Evolutionary conservation across 495 filamentous ascomycete genomes (phyloP).

Genomic region (Astrothelium subdiscretum): DNA sequence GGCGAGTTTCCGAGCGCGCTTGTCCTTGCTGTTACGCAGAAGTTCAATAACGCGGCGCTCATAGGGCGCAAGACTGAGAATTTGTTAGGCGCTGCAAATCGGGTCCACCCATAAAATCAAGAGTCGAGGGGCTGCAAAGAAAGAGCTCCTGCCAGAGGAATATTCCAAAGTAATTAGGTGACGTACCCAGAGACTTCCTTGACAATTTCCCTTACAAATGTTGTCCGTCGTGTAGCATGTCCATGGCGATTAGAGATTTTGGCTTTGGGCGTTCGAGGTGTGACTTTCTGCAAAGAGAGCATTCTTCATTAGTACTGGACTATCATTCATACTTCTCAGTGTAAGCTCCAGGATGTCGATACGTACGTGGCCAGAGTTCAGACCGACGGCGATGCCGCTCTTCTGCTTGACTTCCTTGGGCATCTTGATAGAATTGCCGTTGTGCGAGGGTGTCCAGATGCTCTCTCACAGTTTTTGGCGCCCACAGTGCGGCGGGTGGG

Average conservation of each 20-base stretch:
- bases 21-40: slow-evolving; percentile 96
- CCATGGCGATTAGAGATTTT: slow-evolving; percentile 84
- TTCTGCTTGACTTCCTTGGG: slow-evolving; percentile 29
- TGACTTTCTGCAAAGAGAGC: slow-evolving; percentile 65
- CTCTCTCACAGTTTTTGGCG: neutral
- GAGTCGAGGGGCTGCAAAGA: neutral
- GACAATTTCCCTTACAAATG: slow-evolving; percentile 87
- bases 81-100: slow-evolving; percentile 13
- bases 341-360: slow-evolving; percentile 1
- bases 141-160: neutral
- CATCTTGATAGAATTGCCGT: slow-evolving; percentile 18
- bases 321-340: neutral
- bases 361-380: slow-evolving; percentile 86
- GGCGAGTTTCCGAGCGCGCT: slow-evolving; percentile 95
- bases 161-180: neutral
- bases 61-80: slow-evolving; percentile 73
- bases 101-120: neutral
- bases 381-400: slow-evolving; percentile 53
- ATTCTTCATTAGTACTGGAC: slow-evolving; percentile 28
- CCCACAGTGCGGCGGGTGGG: neutral
- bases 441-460: neutral
- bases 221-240: slow-evolving; percentile 79
- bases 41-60: slow-evolving; percentile 98
- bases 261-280: slow-evolving; percentile 70
- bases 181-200: slow-evolving; percentile 86